These are phyloP conservation scores for Sonneratia alba DNA, from an alignment of 345 rosid species.

Conservation along the genomic window DNA sequence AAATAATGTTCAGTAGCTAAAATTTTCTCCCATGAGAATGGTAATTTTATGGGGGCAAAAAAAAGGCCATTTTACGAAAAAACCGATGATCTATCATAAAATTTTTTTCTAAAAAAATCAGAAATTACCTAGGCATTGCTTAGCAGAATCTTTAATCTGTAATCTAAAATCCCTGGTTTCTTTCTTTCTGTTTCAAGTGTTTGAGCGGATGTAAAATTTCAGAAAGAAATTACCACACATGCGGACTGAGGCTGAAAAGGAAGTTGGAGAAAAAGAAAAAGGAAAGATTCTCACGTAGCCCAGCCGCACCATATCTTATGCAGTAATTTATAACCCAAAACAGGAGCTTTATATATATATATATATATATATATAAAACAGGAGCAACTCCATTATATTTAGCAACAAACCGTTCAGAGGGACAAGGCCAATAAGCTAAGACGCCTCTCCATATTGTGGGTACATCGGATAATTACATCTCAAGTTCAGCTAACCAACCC, in stretches of 20 bases:
- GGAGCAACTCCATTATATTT: not conserved
- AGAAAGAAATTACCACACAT: not conserved
- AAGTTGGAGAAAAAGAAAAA: not conserved
- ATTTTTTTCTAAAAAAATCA: no score
- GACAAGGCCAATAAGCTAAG: not conserved
- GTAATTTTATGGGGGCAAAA: no score
- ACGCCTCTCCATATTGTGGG: not conserved
- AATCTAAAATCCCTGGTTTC: no score
- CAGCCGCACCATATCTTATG: not conserved
- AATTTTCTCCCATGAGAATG: not conserved
- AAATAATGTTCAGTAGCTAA: not conserved
- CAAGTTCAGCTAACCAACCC: slow-evolving; percentile 9
- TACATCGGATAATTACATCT: not conserved
- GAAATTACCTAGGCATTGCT: no score
- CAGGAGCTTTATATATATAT: not conserved
- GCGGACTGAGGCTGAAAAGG: not conserved
- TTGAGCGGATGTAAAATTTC: not conserved
- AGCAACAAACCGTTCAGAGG: not conserved
- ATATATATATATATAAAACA: no score
- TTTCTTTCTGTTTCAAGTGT: not conserved
- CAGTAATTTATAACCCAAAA: not conserved
- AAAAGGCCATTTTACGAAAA: no score
- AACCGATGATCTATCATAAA: no score
- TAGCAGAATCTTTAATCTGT: no score
- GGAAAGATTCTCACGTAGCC: not conserved